Evolutionary conservation across 305 asterid species (phyloP).

Genomic region (Fraxinus ornus): DNA sequence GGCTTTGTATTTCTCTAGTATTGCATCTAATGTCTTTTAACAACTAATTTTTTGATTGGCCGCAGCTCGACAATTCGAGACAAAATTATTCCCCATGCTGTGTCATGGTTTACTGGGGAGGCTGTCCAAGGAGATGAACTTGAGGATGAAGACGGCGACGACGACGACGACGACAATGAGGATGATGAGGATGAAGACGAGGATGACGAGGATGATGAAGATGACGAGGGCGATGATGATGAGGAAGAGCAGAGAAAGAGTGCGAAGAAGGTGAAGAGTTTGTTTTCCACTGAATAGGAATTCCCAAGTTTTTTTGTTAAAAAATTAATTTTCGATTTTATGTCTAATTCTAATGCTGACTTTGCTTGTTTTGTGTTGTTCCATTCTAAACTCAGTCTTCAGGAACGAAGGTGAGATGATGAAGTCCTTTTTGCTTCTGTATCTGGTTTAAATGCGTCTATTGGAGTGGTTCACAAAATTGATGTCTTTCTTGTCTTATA

Average conservation of each 20-base stretch:
- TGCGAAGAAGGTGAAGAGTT: slow-evolving; percentile 32
- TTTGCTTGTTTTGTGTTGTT: not conserved
- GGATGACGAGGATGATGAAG: not conserved
- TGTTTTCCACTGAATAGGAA: slow-evolving; percentile 1
- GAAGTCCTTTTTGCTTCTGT: not conserved
- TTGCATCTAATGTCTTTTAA: not conserved
- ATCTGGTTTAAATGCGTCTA: too few relatives aligned
- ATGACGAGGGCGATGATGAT: not conserved
- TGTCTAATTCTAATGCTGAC: slow-evolving; percentile 4
- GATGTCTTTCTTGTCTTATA: not conserved
- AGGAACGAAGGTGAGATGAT: slow-evolving; percentile 28
- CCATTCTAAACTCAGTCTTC: slow-evolving; percentile 14
- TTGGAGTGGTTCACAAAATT: not conserved
- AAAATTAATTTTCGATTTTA: not conserved
- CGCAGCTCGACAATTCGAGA: slow-evolving; percentile 56
- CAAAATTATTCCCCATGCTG: slow-evolving; percentile 56
- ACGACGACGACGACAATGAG: slow-evolving; percentile 25
- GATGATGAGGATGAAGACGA: not conserved
- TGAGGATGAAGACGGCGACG: slow-evolving; percentile 35
- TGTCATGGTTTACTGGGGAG: slow-evolving; percentile 64
- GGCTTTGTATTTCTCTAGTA: not conserved
- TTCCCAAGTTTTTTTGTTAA: not conserved
- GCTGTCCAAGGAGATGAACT: slow-evolving; percentile 44
- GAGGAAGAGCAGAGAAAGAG: slow-evolving; percentile 30
- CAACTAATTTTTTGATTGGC: not conserved